Conservation (phyloP, 2,329 filamentous ascomycete species). For the Endoconidiophora laricicola region DNA sequence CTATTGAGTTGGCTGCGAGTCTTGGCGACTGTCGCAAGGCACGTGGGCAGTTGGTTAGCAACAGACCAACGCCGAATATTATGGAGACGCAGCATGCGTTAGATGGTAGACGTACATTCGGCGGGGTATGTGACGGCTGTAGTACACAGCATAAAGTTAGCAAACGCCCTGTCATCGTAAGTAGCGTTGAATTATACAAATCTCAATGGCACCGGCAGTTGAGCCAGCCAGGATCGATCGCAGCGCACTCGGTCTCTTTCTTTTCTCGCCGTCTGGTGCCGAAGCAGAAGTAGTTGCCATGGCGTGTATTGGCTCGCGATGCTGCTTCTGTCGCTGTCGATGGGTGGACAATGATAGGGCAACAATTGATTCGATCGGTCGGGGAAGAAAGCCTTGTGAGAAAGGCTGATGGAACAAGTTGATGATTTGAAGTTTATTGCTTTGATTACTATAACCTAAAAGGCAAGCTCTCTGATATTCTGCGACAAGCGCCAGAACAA, state of each 20-base stretch:
- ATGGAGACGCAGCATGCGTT: conserved; percentile 5
- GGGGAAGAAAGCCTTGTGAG: too few species aligned
- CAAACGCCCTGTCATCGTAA: not conserved
- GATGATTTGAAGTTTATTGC: too few species aligned
- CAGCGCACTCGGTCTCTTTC: conserved; percentile 53
- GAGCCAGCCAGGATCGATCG: conserved; percentile 85
- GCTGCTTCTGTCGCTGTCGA: not conserved
- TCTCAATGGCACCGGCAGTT: conserved; percentile 87
- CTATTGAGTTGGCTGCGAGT: conserved; percentile 87
- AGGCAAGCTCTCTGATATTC: too few species aligned
- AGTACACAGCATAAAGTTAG: conserved; percentile 2
- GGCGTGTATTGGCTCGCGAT: not conserved
- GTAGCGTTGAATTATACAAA: conserved; percentile 34
- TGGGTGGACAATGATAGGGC: not conserved
- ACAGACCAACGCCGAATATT: not conserved
- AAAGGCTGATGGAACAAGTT: too few species aligned
- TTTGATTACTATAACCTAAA: too few species aligned
- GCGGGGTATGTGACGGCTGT: conserved; percentile 78
- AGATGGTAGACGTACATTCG: conserved; percentile 47
- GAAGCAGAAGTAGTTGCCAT: not conserved
- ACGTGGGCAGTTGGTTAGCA: conserved; percentile 11
- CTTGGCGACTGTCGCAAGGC: conserved; percentile 54
- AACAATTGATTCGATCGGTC: too few species aligned
- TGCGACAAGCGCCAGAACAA: not conserved
- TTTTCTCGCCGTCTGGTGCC: not conserved